Evolutionary conservation across 2,329 filamentous ascomycete species (phyloP), one percentile per base, ranked within the genome.

Genomic region (Alternaria infectoria): DNA sequence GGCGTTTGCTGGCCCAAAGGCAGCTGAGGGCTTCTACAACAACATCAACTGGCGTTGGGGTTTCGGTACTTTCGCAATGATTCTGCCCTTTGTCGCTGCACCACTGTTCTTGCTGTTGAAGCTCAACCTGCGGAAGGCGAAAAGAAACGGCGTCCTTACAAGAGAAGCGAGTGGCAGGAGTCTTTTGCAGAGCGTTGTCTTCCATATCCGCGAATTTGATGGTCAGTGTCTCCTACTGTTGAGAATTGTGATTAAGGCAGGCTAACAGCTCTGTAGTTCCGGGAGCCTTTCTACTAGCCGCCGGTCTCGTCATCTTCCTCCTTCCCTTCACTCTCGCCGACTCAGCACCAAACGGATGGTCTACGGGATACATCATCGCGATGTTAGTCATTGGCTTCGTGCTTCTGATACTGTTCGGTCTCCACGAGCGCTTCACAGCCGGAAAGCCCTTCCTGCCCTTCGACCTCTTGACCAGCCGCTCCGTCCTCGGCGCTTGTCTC

Each of bases 151-250:
- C 0, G 67, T 89, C 3, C 71, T 88, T 6, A 74, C 74, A 6
- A 72, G 77, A 1, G 81, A 78, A 13, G 76, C 80, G 62, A 81
- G 82, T 4, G 81, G 88, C 23, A 85, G 82, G 1, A 25, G 76
- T 0, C 26, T 32, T 11, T 30, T 70, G 13, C 78, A 87, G 70
- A 84, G 82, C 3, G 57, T 88, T 40, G 69, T 79, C 30, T 78
- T 87, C 71, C 90, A 90, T 76, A 69, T 82, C 12, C 80, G 85
- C 61, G 86, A 91, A 69, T 89, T 91, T 64, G 90, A 92, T 73
- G 47, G 47, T 51, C 17, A 28, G 26, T 51, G 0, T 21, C 12
- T 15, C 2, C 12, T 15, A 7, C 26, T 4, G 0, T 10, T 0
- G 17, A 6, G n/a, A 13, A 15, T 21, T 5, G 0, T 17, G 1